These are phyloP conservation scores for Clonostachys rosea DNA, from an alignment of 2,329 filamentous ascomycete species.

Conservation along the genomic window DNA sequence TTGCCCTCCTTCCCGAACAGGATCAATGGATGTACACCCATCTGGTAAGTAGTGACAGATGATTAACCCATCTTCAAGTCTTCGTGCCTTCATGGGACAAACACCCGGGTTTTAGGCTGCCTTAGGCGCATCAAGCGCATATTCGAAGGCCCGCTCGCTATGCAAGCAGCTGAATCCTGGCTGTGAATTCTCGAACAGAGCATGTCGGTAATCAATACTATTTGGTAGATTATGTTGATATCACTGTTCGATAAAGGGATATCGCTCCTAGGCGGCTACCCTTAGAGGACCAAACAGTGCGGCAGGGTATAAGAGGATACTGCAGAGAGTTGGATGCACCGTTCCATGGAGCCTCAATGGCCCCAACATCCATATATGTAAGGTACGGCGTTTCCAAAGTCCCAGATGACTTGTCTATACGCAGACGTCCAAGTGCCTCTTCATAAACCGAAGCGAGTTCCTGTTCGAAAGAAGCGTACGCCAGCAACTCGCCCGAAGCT, in stretches of 20 bases:
- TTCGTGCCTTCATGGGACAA: not conserved
- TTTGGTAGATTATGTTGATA: not conserved
- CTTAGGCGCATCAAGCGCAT: not conserved
- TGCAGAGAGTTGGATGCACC: too few species aligned
- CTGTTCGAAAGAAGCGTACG: too few species aligned
- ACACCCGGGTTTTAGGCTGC: not conserved
- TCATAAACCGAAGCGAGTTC: not conserved
- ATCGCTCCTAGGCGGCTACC: conserved; percentile 24
- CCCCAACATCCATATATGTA: too few species aligned
- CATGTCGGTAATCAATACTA: not conserved
- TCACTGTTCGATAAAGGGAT: conserved; percentile 17
- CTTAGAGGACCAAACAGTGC: conserved; percentile 24
- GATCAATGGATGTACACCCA: too few species aligned
- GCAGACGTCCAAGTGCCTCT: conserved; percentile 7
- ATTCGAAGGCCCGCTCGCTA: not conserved
- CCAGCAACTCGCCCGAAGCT: too few species aligned
- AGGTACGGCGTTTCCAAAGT: conserved; percentile 1
- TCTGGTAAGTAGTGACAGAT: not conserved
- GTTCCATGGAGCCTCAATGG: too few species aligned
- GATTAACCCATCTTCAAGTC: not conserved
- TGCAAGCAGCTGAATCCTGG: not conserved
- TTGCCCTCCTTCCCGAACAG: too few species aligned
- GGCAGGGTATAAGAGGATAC: conserved; percentile 24
- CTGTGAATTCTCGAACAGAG: not conserved
- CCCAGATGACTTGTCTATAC: conserved; percentile 5